phyloP scores from a whole-genome alignment of 1,284 basidiomycete genomes.

The Apiotrichum sp. region DNA sequence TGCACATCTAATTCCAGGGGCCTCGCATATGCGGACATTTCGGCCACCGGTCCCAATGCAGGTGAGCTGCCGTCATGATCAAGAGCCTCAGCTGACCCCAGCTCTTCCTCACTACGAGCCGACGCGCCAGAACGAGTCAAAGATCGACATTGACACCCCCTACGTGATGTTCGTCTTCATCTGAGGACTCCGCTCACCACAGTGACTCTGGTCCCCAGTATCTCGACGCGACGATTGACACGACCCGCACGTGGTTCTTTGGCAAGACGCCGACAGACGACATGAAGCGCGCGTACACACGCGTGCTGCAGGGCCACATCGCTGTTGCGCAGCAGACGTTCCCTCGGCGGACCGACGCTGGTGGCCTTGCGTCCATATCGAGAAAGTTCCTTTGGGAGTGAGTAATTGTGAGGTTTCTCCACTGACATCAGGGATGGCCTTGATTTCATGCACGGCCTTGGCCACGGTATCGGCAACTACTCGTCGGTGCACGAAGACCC shows the following conservation, averaged over 20 bases:
- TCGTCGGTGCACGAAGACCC: conserved; percentile 43
- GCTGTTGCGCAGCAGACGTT: conserved; percentile 84
- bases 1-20: conserved; percentile 48
- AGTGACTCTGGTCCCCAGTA: conserved; percentile 89
- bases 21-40: conserved; percentile 89
- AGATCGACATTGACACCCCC: conserved; percentile 70
- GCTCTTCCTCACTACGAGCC: conserved; percentile 92
- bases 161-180: conserved; percentile 72
- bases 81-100: conserved; percentile 6
- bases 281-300: conserved; percentile 77
- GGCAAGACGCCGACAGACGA: conserved; percentile 73
- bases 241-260: conserved; percentile 76
- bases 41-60: conserved; percentile 78
- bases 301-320: conserved; percentile 95
- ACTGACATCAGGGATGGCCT: conserved; percentile 58
- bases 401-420: conserved; percentile 6
- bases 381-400: conserved; percentile 73
- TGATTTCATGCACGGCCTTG: conserved; percentile 56
- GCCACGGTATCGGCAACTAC: conserved; percentile 42
- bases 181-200: conserved; percentile 5
- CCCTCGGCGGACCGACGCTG: conserved; percentile 77
- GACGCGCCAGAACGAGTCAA: conserved; percentile 59
- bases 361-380: conserved; percentile 75
- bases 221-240: conserved; percentile 82
- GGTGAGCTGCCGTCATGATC: conserved; percentile 21